Base-by-base conservation (phyloP, 2,329 filamentous ascomycete genomes). In the Penicillium hesseltinei region DNA sequence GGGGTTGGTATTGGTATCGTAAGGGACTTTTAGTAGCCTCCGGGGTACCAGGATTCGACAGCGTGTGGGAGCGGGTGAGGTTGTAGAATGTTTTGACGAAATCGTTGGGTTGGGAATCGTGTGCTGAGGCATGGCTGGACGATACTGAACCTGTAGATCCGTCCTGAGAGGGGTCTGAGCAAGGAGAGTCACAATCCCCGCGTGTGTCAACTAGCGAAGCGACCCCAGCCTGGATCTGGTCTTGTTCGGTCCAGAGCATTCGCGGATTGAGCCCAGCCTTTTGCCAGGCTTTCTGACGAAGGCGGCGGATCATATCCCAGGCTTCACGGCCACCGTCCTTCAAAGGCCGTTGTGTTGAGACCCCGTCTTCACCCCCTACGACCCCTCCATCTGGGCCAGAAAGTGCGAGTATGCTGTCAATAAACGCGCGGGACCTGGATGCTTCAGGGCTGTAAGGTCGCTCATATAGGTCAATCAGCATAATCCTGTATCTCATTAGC, bases 401-500 rank as follows among this genome's bases (percentile, higher is more conserved):
- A 4, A 80, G 69, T 2, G 77, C 75, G 59, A 80, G 77, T 29
- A 80, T 75, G 38, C 73, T 73, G 55, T 80, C 78, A 33, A 80
- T 77, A 39, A 79, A 76, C 5, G 77, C 76, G 35, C 78, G 72
- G 1, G 77, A 79, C 46, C 69, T 74, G 0, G 75, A 64, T 6
- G 78, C 78, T 60, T 80, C 77, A 0, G 76, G 70, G 56, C 76
- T 78, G 43, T 73, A 69, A 0, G 78, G 78, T 27, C 77, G 72
- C 55, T 80, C 78, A 57, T 80, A 80, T 2, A 80, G 68, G 61
- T 80, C 78, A 53, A 80, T 78, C 25, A 80, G 73, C 71, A 80
- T 75, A 51, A 80, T 79, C 75, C 75, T 77, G 35, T 5, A 15
- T 5, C 10, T 33, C 4, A 25, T 67, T 55, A 65, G 56, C 33